phyloP scores from a whole-genome alignment of 2,329 filamentous ascomycete species.

The Venturia asperata region DNA sequence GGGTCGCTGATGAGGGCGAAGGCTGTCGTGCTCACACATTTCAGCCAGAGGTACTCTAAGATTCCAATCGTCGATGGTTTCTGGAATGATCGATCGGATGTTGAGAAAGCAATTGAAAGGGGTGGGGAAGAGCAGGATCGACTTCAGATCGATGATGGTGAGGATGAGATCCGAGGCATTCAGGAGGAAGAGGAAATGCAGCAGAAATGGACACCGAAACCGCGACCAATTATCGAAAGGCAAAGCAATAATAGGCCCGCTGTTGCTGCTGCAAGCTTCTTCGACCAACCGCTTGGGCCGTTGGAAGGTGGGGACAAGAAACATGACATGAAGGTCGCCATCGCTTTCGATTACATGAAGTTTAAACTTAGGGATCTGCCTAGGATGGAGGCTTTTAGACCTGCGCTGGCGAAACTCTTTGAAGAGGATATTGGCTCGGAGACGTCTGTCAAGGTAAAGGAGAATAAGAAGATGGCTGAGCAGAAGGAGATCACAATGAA shows the following conservation, averaged over 20 bases:
- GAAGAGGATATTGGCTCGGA: slow-evolving; percentile 30
- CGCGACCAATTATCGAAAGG: too few species aligned
- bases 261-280: background rate
- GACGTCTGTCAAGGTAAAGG: slow-evolving; percentile 20
- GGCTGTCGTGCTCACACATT: slow-evolving; percentile 82
- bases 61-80: slow-evolving; percentile 42
- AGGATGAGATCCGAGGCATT: slow-evolving; percentile 10
- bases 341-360: slow-evolving; percentile 75
- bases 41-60: slow-evolving; percentile 89
- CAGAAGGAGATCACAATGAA: slow-evolving; percentile 22
- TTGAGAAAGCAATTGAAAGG: background rate
- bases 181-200: background rate
- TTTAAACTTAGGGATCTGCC: slow-evolving; percentile 64
- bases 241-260: too few species aligned
- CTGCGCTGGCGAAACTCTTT: slow-evolving; percentile 53
- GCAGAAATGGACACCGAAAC: background rate
- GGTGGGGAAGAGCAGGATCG: slow-evolving; percentile 9
- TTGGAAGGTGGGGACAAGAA: background rate
- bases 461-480: slow-evolving; percentile 22
- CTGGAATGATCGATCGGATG: background rate
- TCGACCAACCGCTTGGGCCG: slow-evolving; percentile 4
- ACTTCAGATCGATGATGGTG: background rate
- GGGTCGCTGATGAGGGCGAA: slow-evolving; percentile 72
- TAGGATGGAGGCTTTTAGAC: slow-evolving; percentile 56
- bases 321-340: slow-evolving; percentile 39